phyloP scores from a whole-genome alignment of 2,329 filamentous ascomycete species.

The Colletotrichum liaoningense region DNA sequence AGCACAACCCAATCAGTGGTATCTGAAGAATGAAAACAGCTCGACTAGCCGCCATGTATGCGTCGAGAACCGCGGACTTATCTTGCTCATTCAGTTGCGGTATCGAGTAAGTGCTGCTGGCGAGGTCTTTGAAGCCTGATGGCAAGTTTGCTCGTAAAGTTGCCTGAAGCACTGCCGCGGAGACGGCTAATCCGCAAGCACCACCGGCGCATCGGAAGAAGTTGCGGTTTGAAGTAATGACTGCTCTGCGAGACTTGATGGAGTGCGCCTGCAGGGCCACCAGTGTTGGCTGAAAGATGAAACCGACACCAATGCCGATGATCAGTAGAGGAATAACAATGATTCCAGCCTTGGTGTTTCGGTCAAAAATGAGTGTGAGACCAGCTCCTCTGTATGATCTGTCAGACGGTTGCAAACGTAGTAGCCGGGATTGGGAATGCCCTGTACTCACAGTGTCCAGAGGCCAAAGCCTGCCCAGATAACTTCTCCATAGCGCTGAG shows the following conservation, averaged over 20 bases:
- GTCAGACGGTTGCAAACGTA: neutral
- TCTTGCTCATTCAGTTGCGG: conserved; percentile 32
- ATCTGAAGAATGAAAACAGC: conserved; percentile 68
- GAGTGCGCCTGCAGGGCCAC: conserved; percentile 70
- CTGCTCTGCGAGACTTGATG: conserved; percentile 66
- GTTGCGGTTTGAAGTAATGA: conserved; percentile 72
- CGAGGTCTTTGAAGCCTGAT: conserved; percentile 39
- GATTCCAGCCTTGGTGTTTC: conserved; percentile 55
- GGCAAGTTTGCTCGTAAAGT: conserved; percentile 43
- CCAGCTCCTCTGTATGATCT: conserved; percentile 54
- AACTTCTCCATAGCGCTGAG: conserved; percentile 68
- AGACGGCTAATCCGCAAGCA: conserved; percentile 67
- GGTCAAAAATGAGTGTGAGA: conserved; percentile 61
- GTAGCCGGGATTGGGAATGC: accelerated
- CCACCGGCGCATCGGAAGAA: conserved; percentile 71
- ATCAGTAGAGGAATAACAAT: conserved; percentile 64
- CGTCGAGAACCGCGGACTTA: conserved; percentile 40
- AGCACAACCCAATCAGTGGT: conserved; percentile 62
- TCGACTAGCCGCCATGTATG: conserved; percentile 65
- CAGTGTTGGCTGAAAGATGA: conserved; percentile 59
- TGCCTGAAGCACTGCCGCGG: conserved; percentile 59
- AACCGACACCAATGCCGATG: conserved; percentile 64
- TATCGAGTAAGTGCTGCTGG: conserved; percentile 44
- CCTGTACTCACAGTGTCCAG: conserved; percentile 47
- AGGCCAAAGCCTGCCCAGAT: conserved; percentile 57